These are phyloP conservation scores for Trichoderma brevicompactum DNA, from an alignment of 2,329 filamentous ascomycete genomes.

Conservation along the genomic window DNA sequence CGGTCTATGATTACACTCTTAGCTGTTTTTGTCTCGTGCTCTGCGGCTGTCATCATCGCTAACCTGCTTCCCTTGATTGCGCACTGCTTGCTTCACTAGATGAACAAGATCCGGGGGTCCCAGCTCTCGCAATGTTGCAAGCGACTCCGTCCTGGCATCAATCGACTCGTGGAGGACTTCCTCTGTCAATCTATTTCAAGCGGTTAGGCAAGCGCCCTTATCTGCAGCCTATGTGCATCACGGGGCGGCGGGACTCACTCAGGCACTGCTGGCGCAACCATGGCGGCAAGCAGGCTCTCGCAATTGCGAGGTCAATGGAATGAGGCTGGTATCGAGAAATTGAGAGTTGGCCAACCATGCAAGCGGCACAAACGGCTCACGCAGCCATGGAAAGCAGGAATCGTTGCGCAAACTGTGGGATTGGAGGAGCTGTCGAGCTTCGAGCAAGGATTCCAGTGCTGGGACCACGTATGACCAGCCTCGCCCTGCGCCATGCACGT, in stretches of 20 bases:
- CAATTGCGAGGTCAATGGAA: slow-evolving; percentile 31
- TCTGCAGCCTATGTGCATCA: slow-evolving; percentile 2
- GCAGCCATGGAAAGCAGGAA: not conserved
- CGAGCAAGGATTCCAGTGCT: slow-evolving; percentile 19
- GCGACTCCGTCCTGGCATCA: slow-evolving; percentile 87
- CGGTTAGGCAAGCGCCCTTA: slow-evolving; percentile 33
- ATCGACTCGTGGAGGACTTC: slow-evolving; percentile 90
- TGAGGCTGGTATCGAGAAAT: slow-evolving; percentile 3
- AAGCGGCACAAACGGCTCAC: not conserved
- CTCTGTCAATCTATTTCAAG: slow-evolving; percentile 76
- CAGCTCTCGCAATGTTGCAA: slow-evolving; percentile 84
- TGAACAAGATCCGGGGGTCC: slow-evolving; percentile 96
- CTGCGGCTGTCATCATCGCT: slow-evolving; percentile 15
- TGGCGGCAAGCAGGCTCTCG: slow-evolving; percentile 44
- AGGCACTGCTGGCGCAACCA: slow-evolving; percentile 76
- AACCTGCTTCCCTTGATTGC: slow-evolving; percentile 62
- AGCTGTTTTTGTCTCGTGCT: slow-evolving; percentile 14
- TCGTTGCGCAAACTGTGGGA: slow-evolving; percentile 20
- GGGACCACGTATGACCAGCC: slow-evolving; percentile 25
- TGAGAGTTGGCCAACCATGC: not conserved
- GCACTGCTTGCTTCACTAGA: slow-evolving; percentile 74
- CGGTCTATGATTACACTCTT: slow-evolving; percentile 60
- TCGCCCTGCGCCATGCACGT: slow-evolving; percentile 24
- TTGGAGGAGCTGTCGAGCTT: slow-evolving; percentile 25
- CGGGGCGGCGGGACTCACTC: slow-evolving; percentile 58